Conservation (phyloP, 2,329 filamentous ascomycete species). For the Claviceps monticola region DNA sequence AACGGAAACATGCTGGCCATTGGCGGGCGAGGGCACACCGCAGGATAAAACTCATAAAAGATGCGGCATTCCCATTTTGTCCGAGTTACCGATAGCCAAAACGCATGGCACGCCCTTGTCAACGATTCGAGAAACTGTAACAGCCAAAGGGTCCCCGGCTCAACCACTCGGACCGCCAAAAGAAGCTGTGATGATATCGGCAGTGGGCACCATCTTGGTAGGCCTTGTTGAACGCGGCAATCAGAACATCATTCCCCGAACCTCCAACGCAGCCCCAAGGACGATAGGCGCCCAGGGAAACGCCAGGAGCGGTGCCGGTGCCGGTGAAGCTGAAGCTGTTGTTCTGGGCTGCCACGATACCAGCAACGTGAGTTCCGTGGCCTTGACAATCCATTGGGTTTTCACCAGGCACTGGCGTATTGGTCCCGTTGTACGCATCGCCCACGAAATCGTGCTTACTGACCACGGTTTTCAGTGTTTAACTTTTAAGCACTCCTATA, state of each 20-base stretch:
- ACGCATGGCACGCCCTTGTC: constrained; percentile 38
- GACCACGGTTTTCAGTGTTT: no score
- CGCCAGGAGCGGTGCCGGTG: constrained; percentile 42
- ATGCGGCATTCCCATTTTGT: constrained; percentile 27
- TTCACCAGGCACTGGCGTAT: constrained; percentile 27
- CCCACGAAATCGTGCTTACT: constrained; percentile 37
- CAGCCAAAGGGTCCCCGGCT: constrained; percentile 36
- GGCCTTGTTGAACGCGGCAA: constrained; percentile 44
- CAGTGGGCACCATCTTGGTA: constrained; percentile 47
- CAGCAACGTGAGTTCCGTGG: constrained; percentile 49
- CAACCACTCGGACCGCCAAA: constrained; percentile 38
- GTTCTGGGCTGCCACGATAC: constrained; percentile 45
- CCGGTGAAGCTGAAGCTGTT: constrained; percentile 40
- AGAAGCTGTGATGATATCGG: constrained; percentile 42
- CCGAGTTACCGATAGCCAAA: constrained; percentile 24
- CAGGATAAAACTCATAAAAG: no score
- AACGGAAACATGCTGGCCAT: constrained; percentile 20
- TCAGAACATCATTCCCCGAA: constrained; percentile 40
- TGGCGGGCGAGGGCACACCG: no score
- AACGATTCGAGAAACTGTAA: constrained; percentile 37
- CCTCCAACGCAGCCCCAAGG: constrained; percentile 41
- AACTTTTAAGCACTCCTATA: no score
- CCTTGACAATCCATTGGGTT: constrained; percentile 43
- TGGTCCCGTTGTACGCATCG: constrained; percentile 32
- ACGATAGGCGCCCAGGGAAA: constrained; percentile 40